Conservation (phyloP, 257 asterid genomes). For the Mentha longifolia region DNA sequence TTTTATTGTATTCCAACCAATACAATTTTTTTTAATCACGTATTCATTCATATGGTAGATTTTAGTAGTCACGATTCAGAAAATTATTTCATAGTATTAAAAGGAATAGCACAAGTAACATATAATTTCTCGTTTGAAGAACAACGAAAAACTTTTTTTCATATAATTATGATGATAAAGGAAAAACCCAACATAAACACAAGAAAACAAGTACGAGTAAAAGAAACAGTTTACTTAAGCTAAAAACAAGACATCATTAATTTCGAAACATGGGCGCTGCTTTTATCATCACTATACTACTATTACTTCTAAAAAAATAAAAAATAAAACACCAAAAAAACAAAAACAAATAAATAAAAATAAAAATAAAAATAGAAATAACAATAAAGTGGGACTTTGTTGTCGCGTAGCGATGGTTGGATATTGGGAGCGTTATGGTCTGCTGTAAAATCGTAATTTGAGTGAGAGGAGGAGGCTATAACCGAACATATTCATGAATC, state of each 20-base stretch:
- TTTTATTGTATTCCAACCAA: too few relatives aligned
- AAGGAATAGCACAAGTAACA: background rate
- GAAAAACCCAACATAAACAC: background rate
- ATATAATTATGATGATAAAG: constrained; percentile 4
- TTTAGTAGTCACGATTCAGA: too few relatives aligned
- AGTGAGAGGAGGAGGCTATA: constrained; percentile 33
- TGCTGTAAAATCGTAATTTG: constrained; percentile 39
- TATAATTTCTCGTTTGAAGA: too few relatives aligned
- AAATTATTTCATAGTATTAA: too few relatives aligned
- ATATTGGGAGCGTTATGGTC: constrained; percentile 36
- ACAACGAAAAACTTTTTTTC: too few relatives aligned
- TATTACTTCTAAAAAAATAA: constrained; percentile 13
- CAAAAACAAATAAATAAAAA: background rate
- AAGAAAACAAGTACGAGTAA: constrained; percentile 17
- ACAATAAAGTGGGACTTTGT: background rate
- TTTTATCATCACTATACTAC: constrained; percentile 34
- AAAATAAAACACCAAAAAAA: constrained; percentile 3
- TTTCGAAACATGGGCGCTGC: constrained; percentile 40
- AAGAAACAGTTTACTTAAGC: constrained; percentile 27
- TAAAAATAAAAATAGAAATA: too few relatives aligned
- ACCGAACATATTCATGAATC: too few relatives aligned
- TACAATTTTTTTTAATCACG: too few relatives aligned
- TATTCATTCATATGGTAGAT: too few relatives aligned
- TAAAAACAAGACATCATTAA: constrained; percentile 37
- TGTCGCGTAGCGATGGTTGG: constrained; percentile 50